Evolutionary conservation across 306 rosid species (phyloP).

Genomic region (Cicer cuneatum): DNA sequence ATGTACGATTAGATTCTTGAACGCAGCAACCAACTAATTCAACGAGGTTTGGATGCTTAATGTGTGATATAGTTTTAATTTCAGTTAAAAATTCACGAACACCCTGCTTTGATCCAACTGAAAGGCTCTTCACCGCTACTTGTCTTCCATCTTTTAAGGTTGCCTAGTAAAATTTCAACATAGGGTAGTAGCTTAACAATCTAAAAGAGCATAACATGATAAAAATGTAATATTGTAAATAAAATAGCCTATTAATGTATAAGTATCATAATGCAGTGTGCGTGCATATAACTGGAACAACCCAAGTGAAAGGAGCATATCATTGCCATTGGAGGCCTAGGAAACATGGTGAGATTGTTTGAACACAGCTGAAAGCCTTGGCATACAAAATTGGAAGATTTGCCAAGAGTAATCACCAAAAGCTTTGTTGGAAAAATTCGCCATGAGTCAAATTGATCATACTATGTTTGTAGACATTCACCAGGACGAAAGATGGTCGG

Average conservation of each 20-base stretch:
- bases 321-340: neutral
- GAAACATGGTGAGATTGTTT: too few species aligned
- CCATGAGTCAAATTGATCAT: too few species aligned
- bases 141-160: slow-evolving; percentile 63
- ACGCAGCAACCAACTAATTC: slow-evolving; percentile 89
- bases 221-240: neutral
- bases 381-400: too few species aligned
- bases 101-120: slow-evolving; percentile 88
- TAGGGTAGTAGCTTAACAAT: slow-evolving; percentile 28
- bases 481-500: too few species aligned
- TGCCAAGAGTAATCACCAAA: too few species aligned
- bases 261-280: neutral
- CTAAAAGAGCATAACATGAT: slow-evolving; percentile 23
- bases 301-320: neutral
- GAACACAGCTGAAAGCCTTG: too few species aligned
- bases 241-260: neutral
- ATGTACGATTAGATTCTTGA: slow-evolving; percentile 68
- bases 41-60: slow-evolving; percentile 89
- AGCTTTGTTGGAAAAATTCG: too few species aligned
- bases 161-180: slow-evolving; percentile 68
- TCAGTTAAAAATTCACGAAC: slow-evolving; percentile 86
- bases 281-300: neutral
- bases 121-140: slow-evolving; percentile 89
- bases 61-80: slow-evolving; percentile 77
- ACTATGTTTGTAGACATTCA: too few species aligned